Percentiles rank a stretch among this genome's conserved stretches.
These are phyloP conservation scores for Colletotrichum melonis DNA, from an alignment of 2,329 filamentous ascomycete genomes.

Conservation along the genomic window DNA sequence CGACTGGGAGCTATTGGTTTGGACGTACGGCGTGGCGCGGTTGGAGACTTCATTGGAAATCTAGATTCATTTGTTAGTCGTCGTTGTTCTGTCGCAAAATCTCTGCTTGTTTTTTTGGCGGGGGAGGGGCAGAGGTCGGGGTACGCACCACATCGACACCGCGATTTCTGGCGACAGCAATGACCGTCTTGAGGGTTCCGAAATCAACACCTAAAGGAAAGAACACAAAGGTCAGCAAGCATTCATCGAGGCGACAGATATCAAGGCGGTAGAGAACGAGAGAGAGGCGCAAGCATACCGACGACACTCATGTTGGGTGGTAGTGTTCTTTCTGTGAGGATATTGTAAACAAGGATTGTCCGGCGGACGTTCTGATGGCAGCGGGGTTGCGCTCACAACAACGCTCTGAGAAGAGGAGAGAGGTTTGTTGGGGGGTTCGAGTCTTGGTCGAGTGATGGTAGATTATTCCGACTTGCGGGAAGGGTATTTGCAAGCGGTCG, in stretches of 20 bases:
- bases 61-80: slow-evolving; percentile 57
- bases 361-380: slow-evolving; percentile 10
- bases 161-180: slow-evolving; percentile 97
- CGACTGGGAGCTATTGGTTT: neutral
- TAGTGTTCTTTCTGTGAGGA: slow-evolving; percentile 30
- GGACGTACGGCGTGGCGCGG: slow-evolving; percentile 92
- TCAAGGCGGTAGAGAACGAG: neutral
- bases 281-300: slow-evolving; percentile 51
- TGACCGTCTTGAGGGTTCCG: slow-evolving; percentile 95
- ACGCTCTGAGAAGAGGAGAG: slow-evolving; percentile 13
- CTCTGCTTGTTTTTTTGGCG: slow-evolving; percentile 9
- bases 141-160: slow-evolving; percentile 97
- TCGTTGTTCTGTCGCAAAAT: slow-evolving; percentile 11
- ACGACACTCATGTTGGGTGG: slow-evolving; percentile 65
- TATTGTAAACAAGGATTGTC: slow-evolving; percentile 31
- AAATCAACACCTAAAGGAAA: slow-evolving; percentile 81
- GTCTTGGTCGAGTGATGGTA: neutral
- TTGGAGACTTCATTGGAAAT: slow-evolving; percentile 99
- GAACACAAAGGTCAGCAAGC: slow-evolving; percentile 34
- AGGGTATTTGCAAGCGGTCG: slow-evolving; percentile 33
- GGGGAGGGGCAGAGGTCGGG: slow-evolving; percentile 35
- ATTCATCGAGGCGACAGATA: neutral
- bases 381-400: slow-evolving; percentile 35
- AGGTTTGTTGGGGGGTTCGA: neutral
- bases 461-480: slow-evolving; percentile 33